These are phyloP conservation scores for Aethionema arabicum DNA, from an alignment of 345 rosid genomes.

Conservation along the genomic window DNA sequence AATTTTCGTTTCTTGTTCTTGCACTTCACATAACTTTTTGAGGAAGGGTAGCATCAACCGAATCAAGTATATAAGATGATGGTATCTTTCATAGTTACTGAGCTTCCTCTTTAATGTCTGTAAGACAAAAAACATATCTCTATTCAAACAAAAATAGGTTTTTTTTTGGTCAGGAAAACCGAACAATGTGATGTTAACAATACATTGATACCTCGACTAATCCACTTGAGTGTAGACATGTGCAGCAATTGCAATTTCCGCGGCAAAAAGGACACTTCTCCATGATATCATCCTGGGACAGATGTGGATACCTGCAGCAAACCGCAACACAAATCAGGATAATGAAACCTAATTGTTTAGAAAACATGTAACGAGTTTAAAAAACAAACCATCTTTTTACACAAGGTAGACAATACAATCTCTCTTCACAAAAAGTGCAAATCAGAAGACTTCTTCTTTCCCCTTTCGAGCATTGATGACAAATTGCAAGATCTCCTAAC, in stretches of 20 bases:
- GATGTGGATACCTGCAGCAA: constrained; percentile 62
- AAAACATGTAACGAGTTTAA: neutral
- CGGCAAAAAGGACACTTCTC: constrained; percentile 75
- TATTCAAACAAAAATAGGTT: neutral
- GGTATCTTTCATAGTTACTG: constrained; percentile 45
- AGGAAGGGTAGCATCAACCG: constrained; percentile 60
- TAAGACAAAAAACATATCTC: constrained; percentile 14
- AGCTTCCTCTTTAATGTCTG: constrained; percentile 65
- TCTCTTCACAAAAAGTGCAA: constrained; percentile 53
- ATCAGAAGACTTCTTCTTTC: constrained; percentile 61
- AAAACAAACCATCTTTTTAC: constrained; percentile 64
- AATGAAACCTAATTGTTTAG: neutral
- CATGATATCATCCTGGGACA: constrained; percentile 52
- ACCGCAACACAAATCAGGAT: neutral
- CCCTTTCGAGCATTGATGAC: constrained; percentile 77
- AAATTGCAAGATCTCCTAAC: constrained; percentile 40
- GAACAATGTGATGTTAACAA: neutral
- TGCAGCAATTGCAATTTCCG: constrained; percentile 74
- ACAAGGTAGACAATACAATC: constrained; percentile 58
- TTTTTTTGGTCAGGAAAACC: no score
- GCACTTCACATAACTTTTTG: constrained; percentile 51
- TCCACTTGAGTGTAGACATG: constrained; percentile 69
- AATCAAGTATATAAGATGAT: constrained; percentile 56
- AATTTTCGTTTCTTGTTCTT: constrained; percentile 51
- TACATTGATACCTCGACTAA: constrained; percentile 55